phyloP scores from a whole-genome alignment of 2,329 filamentous ascomycete species.

The Rhinocladiella similis region DNA sequence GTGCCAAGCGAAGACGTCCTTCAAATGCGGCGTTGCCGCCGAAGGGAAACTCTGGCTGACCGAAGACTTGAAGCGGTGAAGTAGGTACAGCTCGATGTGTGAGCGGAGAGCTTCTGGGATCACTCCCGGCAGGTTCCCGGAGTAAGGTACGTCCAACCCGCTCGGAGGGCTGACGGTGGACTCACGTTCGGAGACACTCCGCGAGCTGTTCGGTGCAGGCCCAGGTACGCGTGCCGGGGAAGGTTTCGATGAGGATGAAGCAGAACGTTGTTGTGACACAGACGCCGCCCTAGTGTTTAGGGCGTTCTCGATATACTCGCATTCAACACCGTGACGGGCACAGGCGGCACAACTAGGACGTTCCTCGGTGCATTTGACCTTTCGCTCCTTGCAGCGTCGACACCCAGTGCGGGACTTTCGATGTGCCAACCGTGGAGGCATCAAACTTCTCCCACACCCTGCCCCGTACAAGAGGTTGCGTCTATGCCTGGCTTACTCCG shows the following conservation, averaged over 20 bases:
- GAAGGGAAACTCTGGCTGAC: constrained; percentile 11
- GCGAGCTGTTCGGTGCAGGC: background rate
- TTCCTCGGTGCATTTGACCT: constrained; percentile 33
- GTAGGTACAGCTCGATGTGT: constrained; percentile 11
- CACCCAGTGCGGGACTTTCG: constrained; percentile 19
- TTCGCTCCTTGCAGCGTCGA: constrained; percentile 17
- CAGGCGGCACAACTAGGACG: constrained; percentile 26
- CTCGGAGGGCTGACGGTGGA: background rate
- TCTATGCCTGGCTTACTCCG: no score
- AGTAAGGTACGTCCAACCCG: constrained; percentile 8
- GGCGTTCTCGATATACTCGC: constrained; percentile 2
- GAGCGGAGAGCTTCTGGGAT: constrained; percentile 7
- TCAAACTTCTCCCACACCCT: background rate
- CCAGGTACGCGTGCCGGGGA: background rate
- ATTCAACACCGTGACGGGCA: constrained; percentile 5
- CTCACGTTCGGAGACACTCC: background rate
- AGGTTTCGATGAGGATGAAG: background rate
- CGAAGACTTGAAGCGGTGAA: constrained; percentile 16
- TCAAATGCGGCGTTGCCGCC: background rate
- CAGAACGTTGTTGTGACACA: background rate
- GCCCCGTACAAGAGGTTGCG: no score
- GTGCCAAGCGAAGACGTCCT: constrained; percentile 4
- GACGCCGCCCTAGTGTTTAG: background rate
- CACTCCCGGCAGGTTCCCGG: background rate
- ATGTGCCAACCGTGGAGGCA: constrained; percentile 11